These are phyloP conservation scores for Prunus padus DNA, from an alignment of 306 rosid species.

Conservation along the genomic window DNA sequence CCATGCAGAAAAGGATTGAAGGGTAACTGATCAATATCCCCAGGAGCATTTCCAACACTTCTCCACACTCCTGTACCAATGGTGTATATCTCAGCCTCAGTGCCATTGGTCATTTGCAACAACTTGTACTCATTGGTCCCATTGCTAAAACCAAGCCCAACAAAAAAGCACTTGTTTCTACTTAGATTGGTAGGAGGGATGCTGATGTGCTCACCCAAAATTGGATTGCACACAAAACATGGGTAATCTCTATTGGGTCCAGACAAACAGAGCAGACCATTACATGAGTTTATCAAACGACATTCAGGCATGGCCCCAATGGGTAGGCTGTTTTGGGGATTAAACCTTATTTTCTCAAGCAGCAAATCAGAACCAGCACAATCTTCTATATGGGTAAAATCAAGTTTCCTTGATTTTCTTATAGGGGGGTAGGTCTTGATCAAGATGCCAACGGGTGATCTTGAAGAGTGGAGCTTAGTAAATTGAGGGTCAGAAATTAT, in stretches of 20 bases:
- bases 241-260: not conserved
- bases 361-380: not conserved
- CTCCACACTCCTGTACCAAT: constrained; percentile 18
- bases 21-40: not conserved
- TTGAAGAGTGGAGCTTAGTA: not conserved
- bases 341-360: not conserved
- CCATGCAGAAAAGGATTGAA: constrained; percentile 13
- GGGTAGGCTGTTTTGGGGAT: not conserved
- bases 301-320: not conserved
- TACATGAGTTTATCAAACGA: constrained; percentile 12
- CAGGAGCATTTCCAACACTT: constrained; percentile 11
- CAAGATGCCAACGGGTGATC: constrained; percentile 7
- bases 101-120: not conserved
- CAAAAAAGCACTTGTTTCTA: not conserved
- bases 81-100: constrained; percentile 17
- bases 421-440: not conserved
- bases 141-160: constrained; percentile 2
- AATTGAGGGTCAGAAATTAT: constrained; percentile 15
- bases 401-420: not conserved
- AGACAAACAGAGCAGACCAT: constrained; percentile 12
- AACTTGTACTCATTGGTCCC: constrained; percentile 18
- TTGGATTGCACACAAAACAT: constrained; percentile 14
- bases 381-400: not conserved
- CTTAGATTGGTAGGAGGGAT: not conserved
- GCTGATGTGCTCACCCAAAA: constrained; percentile 11